Conservation (phyloP, 257 asterid genomes). For the Solanum commersonii region DNA sequence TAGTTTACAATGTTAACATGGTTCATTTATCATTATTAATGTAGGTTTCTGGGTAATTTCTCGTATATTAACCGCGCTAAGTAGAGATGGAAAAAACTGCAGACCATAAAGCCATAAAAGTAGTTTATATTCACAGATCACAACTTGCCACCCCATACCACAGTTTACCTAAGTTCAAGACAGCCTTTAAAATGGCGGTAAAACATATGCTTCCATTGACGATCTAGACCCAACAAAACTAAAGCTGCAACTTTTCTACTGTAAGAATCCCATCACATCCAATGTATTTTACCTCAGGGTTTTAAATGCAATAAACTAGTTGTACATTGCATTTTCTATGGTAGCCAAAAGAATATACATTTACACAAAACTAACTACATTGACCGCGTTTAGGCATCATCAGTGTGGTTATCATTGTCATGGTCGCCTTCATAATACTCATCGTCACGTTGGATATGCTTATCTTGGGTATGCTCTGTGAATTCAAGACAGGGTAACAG, state of each 20-base stretch:
- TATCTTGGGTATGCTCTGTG: slow-evolving; percentile 76
- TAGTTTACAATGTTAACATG: background rate
- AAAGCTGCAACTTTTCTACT: background rate
- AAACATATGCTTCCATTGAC: background rate
- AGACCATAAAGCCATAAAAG: background rate
- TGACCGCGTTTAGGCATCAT: slow-evolving; percentile 33
- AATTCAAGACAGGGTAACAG: background rate
- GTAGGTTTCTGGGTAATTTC: too few relatives aligned
- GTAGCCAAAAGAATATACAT: background rate
- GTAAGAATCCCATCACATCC: background rate
- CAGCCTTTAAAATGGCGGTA: background rate
- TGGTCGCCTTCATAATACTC: slow-evolving; percentile 92
- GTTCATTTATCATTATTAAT: background rate
- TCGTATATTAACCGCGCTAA: background rate
- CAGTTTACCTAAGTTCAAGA: background rate
- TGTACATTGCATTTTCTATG: background rate
- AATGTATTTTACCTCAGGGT: background rate
- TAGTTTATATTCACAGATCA: background rate
- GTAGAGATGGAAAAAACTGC: background rate
- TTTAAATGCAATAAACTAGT: background rate
- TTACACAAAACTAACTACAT: background rate
- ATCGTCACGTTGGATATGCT: slow-evolving; percentile 88
- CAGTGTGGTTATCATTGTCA: slow-evolving; percentile 73
- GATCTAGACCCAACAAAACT: background rate
- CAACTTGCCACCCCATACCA: background rate